Evolutionary conservation across 2,329 filamentous ascomycete genomes (phyloP).

Genomic region (Cryphonectria japonica): DNA sequence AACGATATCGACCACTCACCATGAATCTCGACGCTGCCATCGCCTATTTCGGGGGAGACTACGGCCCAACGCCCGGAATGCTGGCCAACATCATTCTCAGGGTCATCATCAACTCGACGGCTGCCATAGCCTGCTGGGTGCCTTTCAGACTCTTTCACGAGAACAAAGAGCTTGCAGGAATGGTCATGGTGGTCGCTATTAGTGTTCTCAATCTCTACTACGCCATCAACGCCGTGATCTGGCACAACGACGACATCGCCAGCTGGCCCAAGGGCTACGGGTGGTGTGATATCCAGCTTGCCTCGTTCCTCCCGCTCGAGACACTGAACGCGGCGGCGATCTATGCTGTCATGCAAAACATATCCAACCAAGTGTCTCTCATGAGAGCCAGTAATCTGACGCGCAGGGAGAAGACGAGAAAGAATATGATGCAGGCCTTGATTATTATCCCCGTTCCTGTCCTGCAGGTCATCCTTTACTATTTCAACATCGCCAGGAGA

Average conservation of each 20-base stretch:
- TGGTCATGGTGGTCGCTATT: conserved; percentile 52
- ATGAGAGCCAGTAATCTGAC: conserved; percentile 46
- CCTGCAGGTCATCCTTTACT: conserved; percentile 53
- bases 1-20: conserved; percentile 6
- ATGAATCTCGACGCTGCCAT: conserved; percentile 24
- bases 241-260: conserved; percentile 54
- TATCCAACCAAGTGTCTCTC: conserved; percentile 54
- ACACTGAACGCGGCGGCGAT: conserved; percentile 55
- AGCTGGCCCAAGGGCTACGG: conserved; percentile 57
- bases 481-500: conserved; percentile 51
- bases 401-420: conserved; percentile 45
- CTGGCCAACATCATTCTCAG: conserved; percentile 53
- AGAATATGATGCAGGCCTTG: conserved; percentile 52
- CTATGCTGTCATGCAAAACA: conserved; percentile 58
- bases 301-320: conserved; percentile 41
- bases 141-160: conserved; percentile 55
- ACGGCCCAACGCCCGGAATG: conserved; percentile 34
- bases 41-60: conserved; percentile 15
- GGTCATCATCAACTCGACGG: conserved; percentile 50
- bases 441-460: conserved; percentile 60
- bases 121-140: conserved; percentile 52
- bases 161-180: conserved; percentile 59
- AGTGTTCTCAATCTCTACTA: conserved; percentile 53
- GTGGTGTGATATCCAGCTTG: conserved; percentile 57
- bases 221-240: conserved; percentile 55